phyloP scores from a whole-genome alignment of 192 early-diverging fungal species.

The Backusella luteola region DNA sequence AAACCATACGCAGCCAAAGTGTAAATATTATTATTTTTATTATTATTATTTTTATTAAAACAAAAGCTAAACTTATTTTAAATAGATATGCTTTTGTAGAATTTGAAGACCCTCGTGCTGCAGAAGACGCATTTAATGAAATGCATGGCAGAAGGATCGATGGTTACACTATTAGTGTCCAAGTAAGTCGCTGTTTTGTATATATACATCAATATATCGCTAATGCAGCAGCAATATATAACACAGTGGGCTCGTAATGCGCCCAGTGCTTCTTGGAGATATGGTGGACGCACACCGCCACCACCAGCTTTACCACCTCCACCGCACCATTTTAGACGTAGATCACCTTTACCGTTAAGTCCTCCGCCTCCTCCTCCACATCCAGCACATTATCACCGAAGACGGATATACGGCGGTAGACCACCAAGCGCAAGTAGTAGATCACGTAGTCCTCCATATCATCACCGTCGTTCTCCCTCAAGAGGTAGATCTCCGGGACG shows the following conservation, averaged over 20 bases:
- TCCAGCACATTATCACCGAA: neutral
- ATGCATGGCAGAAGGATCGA: slow-evolving; percentile 85
- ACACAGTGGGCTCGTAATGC: slow-evolving; percentile 57
- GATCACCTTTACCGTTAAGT: neutral
- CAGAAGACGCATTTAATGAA: slow-evolving; percentile 87
- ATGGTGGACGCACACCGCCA: slow-evolving; percentile 55
- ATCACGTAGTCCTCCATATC: slow-evolving; percentile 8
- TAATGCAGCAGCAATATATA: neutral
- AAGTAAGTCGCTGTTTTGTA: slow-evolving; percentile 46
- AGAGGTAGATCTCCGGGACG: slow-evolving; percentile 5
- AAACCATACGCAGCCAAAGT: slow-evolving; percentile 60
- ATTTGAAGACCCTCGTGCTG: slow-evolving; percentile 87
- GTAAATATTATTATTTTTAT: slow-evolving; percentile 50
- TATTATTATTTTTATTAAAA: neutral
- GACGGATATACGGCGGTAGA: neutral
- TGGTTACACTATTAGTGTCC: slow-evolving; percentile 74
- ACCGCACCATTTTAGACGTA: slow-evolving; percentile 7
- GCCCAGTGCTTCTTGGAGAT: slow-evolving; percentile 78
- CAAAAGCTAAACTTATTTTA: slow-evolving; percentile 1
- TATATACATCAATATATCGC: neutral
- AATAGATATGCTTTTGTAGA: slow-evolving; percentile 92
- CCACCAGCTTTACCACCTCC: slow-evolving; percentile 20
- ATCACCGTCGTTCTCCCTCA: neutral
- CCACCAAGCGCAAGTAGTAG: neutral
- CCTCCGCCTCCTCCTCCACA: neutral